phyloP scores from a whole-genome alignment of 352 stramenopile species.

The Globisporangium perplexum region DNA sequence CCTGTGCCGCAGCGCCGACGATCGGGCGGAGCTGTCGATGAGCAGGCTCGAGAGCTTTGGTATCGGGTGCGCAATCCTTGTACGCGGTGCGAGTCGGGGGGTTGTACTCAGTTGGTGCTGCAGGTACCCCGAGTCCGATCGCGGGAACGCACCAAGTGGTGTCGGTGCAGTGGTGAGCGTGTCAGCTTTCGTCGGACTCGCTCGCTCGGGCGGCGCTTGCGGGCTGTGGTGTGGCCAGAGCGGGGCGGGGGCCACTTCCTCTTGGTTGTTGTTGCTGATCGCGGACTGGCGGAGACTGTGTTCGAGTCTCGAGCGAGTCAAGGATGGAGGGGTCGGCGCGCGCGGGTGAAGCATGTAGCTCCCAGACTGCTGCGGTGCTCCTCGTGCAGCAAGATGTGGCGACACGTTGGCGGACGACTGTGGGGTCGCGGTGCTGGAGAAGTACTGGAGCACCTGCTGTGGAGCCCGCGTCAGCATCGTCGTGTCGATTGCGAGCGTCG shows the following conservation, averaged over 20 bases:
- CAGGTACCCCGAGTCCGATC: background rate
- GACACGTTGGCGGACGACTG: background rate
- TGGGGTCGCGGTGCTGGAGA: background rate
- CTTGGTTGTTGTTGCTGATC: conserved; percentile 9
- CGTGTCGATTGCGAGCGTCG: conserved; percentile 3
- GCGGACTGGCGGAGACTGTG: conserved; percentile 9
- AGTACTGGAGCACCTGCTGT: background rate
- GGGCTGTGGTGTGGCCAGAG: background rate
- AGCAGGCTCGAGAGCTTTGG: conserved; percentile 32
- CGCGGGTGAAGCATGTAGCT: background rate
- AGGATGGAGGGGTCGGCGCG: background rate
- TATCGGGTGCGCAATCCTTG: conserved; percentile 7
- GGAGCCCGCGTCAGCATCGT: background rate
- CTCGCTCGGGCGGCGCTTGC: background rate
- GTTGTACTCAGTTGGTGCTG: background rate
- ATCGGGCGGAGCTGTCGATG: conserved; percentile 42
- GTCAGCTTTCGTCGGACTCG: background rate
- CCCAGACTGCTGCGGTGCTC: background rate
- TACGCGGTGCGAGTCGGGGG: background rate
- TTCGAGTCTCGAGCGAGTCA: conserved; percentile 11
- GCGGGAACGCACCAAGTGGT: background rate
- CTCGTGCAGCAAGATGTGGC: background rate
- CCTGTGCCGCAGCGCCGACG: conserved; percentile 13
- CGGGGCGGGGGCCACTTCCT: background rate
- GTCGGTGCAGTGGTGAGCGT: background rate